Percentiles rank a stretch among this genome's conserved stretches.
Conservation (phyloP, 331 rosid species). For the Cydonia oblonga region DNA sequence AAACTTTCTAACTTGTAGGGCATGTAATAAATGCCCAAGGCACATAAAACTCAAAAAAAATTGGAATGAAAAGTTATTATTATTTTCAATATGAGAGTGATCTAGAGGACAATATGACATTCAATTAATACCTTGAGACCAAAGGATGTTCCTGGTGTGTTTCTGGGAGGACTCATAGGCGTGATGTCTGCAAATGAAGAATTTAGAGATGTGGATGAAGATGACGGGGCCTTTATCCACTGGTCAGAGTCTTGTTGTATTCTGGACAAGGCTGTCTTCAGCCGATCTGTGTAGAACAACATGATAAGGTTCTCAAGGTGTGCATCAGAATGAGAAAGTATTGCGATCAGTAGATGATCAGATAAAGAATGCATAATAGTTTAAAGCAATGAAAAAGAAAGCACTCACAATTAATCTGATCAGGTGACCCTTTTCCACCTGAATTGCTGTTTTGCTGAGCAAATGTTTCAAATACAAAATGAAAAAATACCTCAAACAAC, state of each 20-base stretch:
- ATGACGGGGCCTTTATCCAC: constrained; percentile 50
- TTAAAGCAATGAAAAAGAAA: constrained; percentile 11
- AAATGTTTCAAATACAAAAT: constrained; percentile 69
- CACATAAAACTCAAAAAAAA: background rate
- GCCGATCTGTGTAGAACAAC: constrained; percentile 55
- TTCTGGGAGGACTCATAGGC: constrained; percentile 53
- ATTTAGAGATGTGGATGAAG: constrained; percentile 47
- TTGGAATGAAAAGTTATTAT: background rate
- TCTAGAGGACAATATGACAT: background rate
- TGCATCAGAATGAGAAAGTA: constrained; percentile 10
- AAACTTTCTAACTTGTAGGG: background rate
- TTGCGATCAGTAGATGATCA: background rate
- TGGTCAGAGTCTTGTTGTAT: constrained; percentile 76
- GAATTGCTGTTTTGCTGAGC: constrained; percentile 59
- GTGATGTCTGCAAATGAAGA: constrained; percentile 53
- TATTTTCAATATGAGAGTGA: background rate
- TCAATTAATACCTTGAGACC: constrained; percentile 72
- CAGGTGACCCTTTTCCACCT: constrained; percentile 56
- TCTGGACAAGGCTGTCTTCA: constrained; percentile 78
- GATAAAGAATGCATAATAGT: background rate
- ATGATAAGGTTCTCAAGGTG: constrained; percentile 15
- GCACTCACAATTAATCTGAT: constrained; percentile 57
- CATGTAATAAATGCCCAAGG: background rate
- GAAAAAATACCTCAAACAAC: constrained; percentile 71
- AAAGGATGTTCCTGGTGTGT: constrained; percentile 37